A percentile compares a stretch with the other conserved stretches of the same genome.
Conservation (phyloP, 176 grass and related monocot species). For the Ananas comosus region DNA sequence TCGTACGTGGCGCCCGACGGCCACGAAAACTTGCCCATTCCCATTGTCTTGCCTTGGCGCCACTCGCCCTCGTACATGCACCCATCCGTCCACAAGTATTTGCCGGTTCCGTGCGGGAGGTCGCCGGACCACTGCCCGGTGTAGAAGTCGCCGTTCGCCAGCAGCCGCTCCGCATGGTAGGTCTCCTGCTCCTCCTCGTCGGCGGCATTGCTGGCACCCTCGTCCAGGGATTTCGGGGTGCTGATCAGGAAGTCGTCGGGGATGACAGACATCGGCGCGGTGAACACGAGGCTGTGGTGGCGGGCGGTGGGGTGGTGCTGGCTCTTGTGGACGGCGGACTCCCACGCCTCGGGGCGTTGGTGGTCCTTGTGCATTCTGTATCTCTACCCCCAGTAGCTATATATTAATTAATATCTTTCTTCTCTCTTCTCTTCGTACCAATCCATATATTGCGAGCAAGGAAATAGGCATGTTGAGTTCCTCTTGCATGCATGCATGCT, state of each 20-base stretch:
- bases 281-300: not conserved
- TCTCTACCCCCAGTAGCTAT: too few relatives aligned
- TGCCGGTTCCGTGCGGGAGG: conserved; percentile 47
- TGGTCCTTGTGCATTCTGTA: too few relatives aligned
- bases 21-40: conserved; percentile 72
- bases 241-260: not conserved
- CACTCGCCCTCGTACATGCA: conserved; percentile 80
- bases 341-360: too few relatives aligned
- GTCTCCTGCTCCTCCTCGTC: conserved; percentile 1
- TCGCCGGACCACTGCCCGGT: conserved; percentile 36
- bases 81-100: conserved; percentile 71
- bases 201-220: not conserved
- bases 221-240: conserved; percentile 1
- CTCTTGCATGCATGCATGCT: not conserved
- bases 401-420: too few relatives aligned
- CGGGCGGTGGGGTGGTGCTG: not conserved
- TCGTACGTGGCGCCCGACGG: conserved; percentile 71
- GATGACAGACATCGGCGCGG: not conserved
- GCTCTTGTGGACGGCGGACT: too few relatives aligned
- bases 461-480: too few relatives aligned
- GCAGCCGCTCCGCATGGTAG: conserved; percentile 38
- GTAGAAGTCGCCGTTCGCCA: conserved; percentile 56
- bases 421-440: too few relatives aligned
- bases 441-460: too few relatives aligned
- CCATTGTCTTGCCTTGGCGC: conserved; percentile 42